phyloP scores from a whole-genome alignment of 1,284 basidiomycete species.

The Ceratobasidium papillatum region DNA sequence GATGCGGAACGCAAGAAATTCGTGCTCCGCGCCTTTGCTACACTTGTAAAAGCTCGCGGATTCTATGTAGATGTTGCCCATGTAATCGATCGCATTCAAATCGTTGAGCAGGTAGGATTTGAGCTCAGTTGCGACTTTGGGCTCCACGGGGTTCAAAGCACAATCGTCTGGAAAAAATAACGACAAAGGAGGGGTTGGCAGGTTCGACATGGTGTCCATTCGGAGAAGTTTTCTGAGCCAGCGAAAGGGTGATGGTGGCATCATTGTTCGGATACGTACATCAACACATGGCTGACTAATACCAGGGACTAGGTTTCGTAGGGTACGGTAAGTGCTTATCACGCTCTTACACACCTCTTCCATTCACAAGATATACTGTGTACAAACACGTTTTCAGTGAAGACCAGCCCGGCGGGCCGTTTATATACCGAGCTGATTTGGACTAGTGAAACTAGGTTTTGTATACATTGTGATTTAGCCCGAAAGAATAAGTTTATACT shows the following conservation, averaged over 20 bases:
- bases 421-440: background rate
- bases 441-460: background rate
- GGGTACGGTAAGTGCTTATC: background rate
- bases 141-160: background rate
- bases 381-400: background rate
- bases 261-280: too few species aligned
- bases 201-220: background rate
- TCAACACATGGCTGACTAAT: too few species aligned
- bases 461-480: too few species aligned
- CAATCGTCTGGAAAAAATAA: background rate
- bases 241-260: background rate
- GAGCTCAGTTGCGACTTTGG: background rate
- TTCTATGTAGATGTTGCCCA: background rate
- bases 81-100: background rate
- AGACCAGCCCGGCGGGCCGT: background rate
- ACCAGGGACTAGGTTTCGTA: too few species aligned
- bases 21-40: background rate
- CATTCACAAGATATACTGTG: background rate
- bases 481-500: too few species aligned
- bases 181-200: background rate
- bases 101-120: background rate
- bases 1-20: slow-evolving; percentile 7
- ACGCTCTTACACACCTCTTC: background rate
- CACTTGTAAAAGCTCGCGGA: slow-evolving; percentile 4
- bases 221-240: background rate